A percentile compares a stretch with the other conserved stretches of the same genome.
phyloP scores from a whole-genome alignment of 805 yeast genomes.

The Kodamaea sagamina region DNA sequence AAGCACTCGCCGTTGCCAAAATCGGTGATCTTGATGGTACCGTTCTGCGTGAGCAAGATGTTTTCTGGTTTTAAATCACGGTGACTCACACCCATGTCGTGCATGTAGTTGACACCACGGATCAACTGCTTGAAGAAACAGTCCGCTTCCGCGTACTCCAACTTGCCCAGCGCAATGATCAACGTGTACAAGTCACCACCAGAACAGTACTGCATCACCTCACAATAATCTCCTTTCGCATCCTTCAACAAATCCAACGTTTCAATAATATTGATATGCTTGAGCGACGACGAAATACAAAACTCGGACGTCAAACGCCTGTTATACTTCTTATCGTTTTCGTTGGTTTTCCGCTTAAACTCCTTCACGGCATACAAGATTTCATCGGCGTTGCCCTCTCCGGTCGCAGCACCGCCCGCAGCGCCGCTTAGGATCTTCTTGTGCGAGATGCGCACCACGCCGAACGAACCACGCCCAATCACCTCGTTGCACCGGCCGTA shows the following conservation, averaged over 20 bases:
- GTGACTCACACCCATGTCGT: conserved; percentile 86
- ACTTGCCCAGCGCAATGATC: conserved; percentile 72
- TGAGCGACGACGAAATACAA: conserved; percentile 75
- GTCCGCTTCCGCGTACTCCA: conserved; percentile 83
- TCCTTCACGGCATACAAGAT: conserved; percentile 83
- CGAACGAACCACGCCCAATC: conserved; percentile 91
- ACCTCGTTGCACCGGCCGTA: conserved; percentile 96
- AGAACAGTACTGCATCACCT: conserved; percentile 81
- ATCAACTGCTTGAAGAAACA: conserved; percentile 86
- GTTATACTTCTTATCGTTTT: conserved; percentile 65
- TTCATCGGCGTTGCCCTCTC: conserved; percentile 31
- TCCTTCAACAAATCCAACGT: conserved; percentile 78
- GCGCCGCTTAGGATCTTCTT: conserved; percentile 42
- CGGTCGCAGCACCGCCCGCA: conserved; percentile 6
- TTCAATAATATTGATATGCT: conserved; percentile 74
- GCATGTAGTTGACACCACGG: conserved; percentile 85
- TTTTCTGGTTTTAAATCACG: conserved; percentile 91
- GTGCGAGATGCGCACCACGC: conserved; percentile 88
- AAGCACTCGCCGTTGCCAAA: conserved; percentile 86
- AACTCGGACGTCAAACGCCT: conserved; percentile 79
- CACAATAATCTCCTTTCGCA: conserved; percentile 79
- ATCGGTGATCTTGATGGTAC: conserved; percentile 79
- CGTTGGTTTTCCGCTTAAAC: conserved; percentile 63
- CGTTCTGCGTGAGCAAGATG: conserved; percentile 68
- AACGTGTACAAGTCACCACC: conserved; percentile 81